phyloP scores from a whole-genome alignment of 257 asterid genomes.

The Haberlea rhodopensis region DNA sequence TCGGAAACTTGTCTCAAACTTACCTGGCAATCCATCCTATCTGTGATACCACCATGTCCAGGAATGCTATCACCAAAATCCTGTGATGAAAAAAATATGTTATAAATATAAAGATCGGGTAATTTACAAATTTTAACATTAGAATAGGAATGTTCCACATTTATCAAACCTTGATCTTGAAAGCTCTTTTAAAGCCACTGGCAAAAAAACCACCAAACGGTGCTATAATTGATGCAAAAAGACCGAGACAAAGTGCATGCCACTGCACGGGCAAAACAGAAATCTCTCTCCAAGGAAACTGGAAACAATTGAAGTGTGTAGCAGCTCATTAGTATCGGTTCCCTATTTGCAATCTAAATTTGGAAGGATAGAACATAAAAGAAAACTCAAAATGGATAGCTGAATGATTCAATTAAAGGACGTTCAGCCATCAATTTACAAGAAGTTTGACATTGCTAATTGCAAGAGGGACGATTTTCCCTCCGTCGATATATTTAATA shows the following conservation, averaged over 20 bases:
- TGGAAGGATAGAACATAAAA: too few species aligned
- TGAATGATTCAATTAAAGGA: too few species aligned
- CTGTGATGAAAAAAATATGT: conserved; percentile 35
- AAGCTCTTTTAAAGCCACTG: conserved; percentile 98
- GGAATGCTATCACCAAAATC: conserved; percentile 99
- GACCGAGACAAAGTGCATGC: conserved; percentile 77
- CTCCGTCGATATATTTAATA: neutral
- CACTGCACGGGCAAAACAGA: conserved; percentile 71
- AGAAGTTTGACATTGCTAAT: neutral
- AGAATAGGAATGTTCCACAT: conserved; percentile 8
- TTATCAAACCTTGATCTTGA: conserved; percentile 76
- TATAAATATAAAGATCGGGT: conserved; percentile 20
- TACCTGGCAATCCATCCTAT: conserved; percentile 99
- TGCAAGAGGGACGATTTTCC: neutral
- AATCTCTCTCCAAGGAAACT: conserved; percentile 73
- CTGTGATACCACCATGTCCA: conserved; percentile 98
- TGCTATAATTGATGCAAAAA: conserved; percentile 92
- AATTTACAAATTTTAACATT: conserved; percentile 12
- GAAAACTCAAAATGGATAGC: neutral
- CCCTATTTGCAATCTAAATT: neutral
- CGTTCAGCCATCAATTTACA: too few species aligned
- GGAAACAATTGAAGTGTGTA: conserved; percentile 25
- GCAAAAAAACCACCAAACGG: conserved; percentile 99
- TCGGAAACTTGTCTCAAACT: neutral
- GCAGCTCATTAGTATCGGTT: conserved; percentile 17